phyloP scores from a whole-genome alignment of 2,329 filamentous ascomycete genomes.

The Dactylellina parvicollis region DNA sequence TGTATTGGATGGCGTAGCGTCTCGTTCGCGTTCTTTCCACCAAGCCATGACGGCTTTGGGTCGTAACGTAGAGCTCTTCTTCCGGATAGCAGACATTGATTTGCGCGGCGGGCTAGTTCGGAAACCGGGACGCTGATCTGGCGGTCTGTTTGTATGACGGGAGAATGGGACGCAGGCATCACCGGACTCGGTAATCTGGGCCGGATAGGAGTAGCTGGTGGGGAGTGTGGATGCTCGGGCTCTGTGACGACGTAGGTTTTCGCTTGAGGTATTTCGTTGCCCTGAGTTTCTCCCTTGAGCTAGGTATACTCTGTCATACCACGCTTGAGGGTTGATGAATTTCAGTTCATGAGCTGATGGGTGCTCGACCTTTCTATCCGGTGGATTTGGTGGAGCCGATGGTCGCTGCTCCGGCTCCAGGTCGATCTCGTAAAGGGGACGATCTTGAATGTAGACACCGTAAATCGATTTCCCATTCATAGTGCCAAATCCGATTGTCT shows the following conservation, averaged over 20 bases:
- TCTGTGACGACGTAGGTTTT: not conserved
- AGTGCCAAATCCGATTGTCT: not conserved
- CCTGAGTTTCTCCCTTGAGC: not conserved
- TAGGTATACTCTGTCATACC: not conserved
- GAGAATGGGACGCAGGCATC: slow-evolving; percentile 3
- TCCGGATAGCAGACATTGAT: slow-evolving; percentile 7
- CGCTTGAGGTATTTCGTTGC: not conserved
- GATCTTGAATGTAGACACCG: slow-evolving; percentile 18
- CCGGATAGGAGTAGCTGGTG: not conserved
- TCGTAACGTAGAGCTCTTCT: slow-evolving; percentile 15
- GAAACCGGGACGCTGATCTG: slow-evolving; percentile 6
- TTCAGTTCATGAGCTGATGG: no score
- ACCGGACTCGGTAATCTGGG: not conserved
- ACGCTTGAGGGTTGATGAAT: not conserved
- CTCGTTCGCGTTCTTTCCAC: slow-evolving; percentile 52
- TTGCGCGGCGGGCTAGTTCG: slow-evolving; percentile 22
- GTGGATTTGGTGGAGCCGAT: slow-evolving; percentile 11
- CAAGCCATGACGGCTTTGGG: slow-evolving; percentile 47
- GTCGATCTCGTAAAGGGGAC: not conserved
- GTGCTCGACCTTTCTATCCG: not conserved
- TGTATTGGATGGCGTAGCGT: not conserved
- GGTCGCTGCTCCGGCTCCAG: not conserved
- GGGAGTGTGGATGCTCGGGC: slow-evolving; percentile 1
- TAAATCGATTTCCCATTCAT: slow-evolving; percentile 39
- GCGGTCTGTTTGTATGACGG: not conserved